Evolutionary conservation across 768 basidiomycete species (phyloP), one percentile per base, ranked within the genome.

Genomic region (Boletus tylopilopsis): DNA sequence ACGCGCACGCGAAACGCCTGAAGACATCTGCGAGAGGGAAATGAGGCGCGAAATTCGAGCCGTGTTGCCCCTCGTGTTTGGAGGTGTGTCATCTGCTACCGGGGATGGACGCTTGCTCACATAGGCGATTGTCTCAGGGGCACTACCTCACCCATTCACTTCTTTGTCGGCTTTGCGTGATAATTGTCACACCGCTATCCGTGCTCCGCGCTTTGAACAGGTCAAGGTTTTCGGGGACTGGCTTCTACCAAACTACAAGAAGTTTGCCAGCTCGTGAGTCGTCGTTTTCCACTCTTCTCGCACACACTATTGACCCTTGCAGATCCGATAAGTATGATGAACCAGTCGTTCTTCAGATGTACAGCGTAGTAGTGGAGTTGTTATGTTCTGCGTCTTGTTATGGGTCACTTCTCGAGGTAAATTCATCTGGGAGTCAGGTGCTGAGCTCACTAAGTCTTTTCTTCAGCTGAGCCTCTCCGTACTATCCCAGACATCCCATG

Each of bases 171-270:
- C 61, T n/a, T 56, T 82, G 16, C 63, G 73, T 12, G 55, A 61
- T 15, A 70, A 65, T 23, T 87, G 84, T 61, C 64, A 58, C 9
- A 70, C 68, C 5, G 60, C 85, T 36, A 59, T 81, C 25, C 66
- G 66, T 5, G 82, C 86, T 3, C 74, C 86, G 21, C 79, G 85
- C 19, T 90, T 81, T 53, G 87, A 90, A 55, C 87, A 90, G 68
- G 79, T 87, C 32, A 74, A 84, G 57, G 79, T 78, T 9, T 76
- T 90, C 47, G 75, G 73, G 47, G 77, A 81, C 41, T 92, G 90
- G 90, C 71, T 92, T 27, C 63, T 88, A n/a, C 90, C 89, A 4
- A 71, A 81, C 22, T 73, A 87, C 35, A 76, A 76, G 55, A 81
- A 78, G 53, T 68, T 74, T 48, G 68, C 85, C 12, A 50, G 69